These are phyloP conservation scores for Penicillium argentinense DNA, from an alignment of 495 filamentous ascomycete genomes.

Conservation along the genomic window DNA sequence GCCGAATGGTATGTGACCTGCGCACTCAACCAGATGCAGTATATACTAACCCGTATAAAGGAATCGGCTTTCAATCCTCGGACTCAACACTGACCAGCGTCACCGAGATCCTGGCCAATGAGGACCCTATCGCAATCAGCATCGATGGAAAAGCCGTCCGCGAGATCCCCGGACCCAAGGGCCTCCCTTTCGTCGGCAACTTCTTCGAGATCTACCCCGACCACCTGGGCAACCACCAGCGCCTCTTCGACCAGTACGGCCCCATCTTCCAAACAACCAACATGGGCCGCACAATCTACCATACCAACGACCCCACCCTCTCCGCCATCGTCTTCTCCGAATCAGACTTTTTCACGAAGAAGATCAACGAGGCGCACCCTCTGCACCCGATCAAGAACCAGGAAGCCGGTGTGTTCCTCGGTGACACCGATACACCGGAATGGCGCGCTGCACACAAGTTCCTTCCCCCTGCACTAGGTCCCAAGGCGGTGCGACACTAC, in stretches of 20 bases:
- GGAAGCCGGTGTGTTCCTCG: constrained; percentile 48
- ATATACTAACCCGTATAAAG: constrained; percentile 13
- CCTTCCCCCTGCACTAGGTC: constrained; percentile 50
- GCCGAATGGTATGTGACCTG: constrained; percentile 15
- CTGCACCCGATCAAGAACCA: constrained; percentile 42
- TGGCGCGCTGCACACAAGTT: constrained; percentile 54
- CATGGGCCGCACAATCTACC: constrained; percentile 49
- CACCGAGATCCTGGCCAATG: constrained; percentile 25
- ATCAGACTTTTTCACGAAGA: constrained; percentile 51
- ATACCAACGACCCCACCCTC: constrained; percentile 48
- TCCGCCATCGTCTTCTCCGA: constrained; percentile 42
- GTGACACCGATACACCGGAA: constrained; percentile 47
- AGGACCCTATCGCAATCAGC: constrained; percentile 30
- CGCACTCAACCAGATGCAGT: background rate
- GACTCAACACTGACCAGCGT: constrained; percentile 23
- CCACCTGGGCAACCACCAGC: constrained; percentile 56
- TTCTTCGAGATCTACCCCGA: constrained; percentile 58
- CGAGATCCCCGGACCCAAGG: constrained; percentile 43
- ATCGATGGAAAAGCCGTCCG: constrained; percentile 42
- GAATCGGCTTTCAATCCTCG: constrained; percentile 36
- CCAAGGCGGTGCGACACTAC: constrained; percentile 56
- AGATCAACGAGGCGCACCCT: constrained; percentile 49
- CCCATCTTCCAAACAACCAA: constrained; percentile 54
- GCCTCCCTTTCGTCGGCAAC: constrained; percentile 50
- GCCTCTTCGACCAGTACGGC: constrained; percentile 54